phyloP scores from a whole-genome alignment of 73 alveolate species.

The Paramecium primaurelia region DNA sequence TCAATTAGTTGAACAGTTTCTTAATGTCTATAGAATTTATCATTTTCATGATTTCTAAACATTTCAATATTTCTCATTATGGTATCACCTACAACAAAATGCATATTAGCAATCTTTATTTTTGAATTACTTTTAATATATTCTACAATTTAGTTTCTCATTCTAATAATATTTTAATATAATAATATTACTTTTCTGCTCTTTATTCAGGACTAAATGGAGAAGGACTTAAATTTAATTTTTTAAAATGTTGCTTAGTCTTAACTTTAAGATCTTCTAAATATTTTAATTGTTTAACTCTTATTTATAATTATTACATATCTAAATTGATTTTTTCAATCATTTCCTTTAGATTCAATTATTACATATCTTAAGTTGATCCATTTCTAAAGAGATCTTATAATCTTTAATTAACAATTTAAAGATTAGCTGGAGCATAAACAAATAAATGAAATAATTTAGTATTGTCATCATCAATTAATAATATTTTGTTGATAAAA shows the following conservation, averaged over 20 bases:
- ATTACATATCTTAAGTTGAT: not conserved
- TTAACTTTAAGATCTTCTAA: not conserved
- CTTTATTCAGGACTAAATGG: not conserved
- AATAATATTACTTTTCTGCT: slow-evolving; percentile 1
- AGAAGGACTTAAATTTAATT: not conserved
- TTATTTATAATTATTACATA: not conserved
- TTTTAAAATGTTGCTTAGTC: not conserved
- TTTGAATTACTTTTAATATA: not conserved
- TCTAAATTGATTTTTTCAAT: not conserved
- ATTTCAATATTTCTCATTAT: slow-evolving; percentile 32
- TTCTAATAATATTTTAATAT: not conserved
- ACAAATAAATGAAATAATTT: not conserved
- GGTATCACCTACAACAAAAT: slow-evolving; percentile 32
- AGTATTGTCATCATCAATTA: not conserved
- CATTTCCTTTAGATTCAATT: not conserved
- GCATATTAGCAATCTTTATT: not conserved
- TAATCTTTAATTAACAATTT: not conserved
- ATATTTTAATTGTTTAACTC: not conserved
- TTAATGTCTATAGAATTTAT: not conserved
- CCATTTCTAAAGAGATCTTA: not conserved
- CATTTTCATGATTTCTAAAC: slow-evolving; percentile 40
- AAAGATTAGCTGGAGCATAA: not conserved
- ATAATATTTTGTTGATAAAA: not conserved
- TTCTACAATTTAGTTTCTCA: slow-evolving; percentile 4
- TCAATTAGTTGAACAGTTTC: slow-evolving; percentile 23